Percentiles rank a stretch among this genome's conserved stretches.
Evolutionary conservation across 192 early-diverging fungal genomes (phyloP).

Genomic region (Geranomyces variabilis): DNA sequence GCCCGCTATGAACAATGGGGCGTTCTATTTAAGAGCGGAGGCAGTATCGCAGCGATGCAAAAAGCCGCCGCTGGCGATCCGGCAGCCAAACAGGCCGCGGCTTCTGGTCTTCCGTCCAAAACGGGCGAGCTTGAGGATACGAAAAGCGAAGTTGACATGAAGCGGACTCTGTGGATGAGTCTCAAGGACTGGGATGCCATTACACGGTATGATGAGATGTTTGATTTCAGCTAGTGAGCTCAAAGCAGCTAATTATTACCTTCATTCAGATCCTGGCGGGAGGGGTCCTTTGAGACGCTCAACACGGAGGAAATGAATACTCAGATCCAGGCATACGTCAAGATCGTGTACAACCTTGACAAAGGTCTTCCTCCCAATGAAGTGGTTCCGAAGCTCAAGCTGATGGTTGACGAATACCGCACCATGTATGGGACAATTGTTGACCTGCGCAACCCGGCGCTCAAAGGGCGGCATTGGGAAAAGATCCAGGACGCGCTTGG

Average conservation of each 20-base stretch:
- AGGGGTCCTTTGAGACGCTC: slow-evolving; percentile 52
- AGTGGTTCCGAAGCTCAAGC: slow-evolving; percentile 62
- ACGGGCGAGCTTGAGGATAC: slow-evolving; percentile 60
- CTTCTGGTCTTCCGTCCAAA: slow-evolving; percentile 25
- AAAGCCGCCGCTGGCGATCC: slow-evolving; percentile 27
- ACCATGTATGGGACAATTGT: slow-evolving; percentile 61
- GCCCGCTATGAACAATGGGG: slow-evolving; percentile 54
- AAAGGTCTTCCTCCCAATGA: slow-evolving; percentile 71
- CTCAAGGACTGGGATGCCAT: slow-evolving; percentile 61
- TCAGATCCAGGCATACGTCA: slow-evolving; percentile 55
- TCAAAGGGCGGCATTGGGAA: slow-evolving; percentile 65
- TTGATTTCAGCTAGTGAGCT: too few relatives aligned
- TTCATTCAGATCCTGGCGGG: slow-evolving; percentile 53
- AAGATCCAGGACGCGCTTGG: slow-evolving; percentile 64
- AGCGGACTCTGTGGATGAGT: slow-evolving; percentile 59
- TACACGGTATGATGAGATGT: slow-evolving; percentile 41
- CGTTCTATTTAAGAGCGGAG: slow-evolving; percentile 58
- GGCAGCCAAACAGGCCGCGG: slow-evolving; percentile 15
- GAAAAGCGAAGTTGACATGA: slow-evolving; percentile 57
- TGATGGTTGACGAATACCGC: slow-evolving; percentile 59
- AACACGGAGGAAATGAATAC: slow-evolving; percentile 61
- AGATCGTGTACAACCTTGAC: slow-evolving; percentile 61
- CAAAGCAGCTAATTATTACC: too few relatives aligned
- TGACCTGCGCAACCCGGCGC: slow-evolving; percentile 65
- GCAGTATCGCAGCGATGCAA: slow-evolving; percentile 30